Percentiles rank a stretch among this genome's conserved stretches.
phyloP scores from a whole-genome alignment of 2,329 filamentous ascomycete genomes.

The Leptographium galeiforme region DNA sequence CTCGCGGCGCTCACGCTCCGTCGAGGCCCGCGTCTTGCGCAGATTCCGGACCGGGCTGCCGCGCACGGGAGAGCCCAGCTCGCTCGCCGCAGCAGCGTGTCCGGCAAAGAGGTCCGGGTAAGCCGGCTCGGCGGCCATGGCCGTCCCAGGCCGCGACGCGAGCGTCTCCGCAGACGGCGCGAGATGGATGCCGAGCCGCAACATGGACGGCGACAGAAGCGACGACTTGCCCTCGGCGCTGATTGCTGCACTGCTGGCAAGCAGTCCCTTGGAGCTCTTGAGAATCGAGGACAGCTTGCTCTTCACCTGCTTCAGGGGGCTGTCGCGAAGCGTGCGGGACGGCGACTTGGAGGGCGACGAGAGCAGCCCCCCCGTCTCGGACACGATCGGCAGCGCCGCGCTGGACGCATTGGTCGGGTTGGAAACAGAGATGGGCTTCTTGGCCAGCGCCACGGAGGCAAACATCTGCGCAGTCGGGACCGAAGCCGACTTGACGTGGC shows the following conservation, averaged over 20 bases:
- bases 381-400: constrained; percentile 28
- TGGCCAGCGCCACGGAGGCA: constrained; percentile 23
- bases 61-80: background rate
- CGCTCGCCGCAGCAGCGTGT: background rate
- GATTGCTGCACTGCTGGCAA: constrained; percentile 59
- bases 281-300: constrained; percentile 84
- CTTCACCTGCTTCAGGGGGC: constrained; percentile 81
- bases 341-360: constrained; percentile 43
- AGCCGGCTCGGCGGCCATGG: constrained; percentile 20
- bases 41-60: constrained; percentile 14
- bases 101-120: constrained; percentile 30
- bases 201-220: constrained; percentile 39
- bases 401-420: constrained; percentile 26
- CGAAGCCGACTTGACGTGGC: constrained; percentile 50
- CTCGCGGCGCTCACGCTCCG: constrained; percentile 38
- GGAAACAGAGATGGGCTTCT: constrained; percentile 50
- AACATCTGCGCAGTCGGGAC: constrained; percentile 37
- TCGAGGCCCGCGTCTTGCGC: constrained; percentile 42
- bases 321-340: constrained; percentile 48
- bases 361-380: constrained; percentile 23
- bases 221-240: constrained; percentile 49
- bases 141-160: constrained; percentile 12
- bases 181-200: constrained; percentile 29
- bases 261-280: constrained; percentile 73
- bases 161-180: constrained; percentile 37